Evolutionary conservation across 768 basidiomycete genomes (phyloP), one percentile per base, ranked within the genome.

Genomic region (Pleurotus ostreatus): DNA sequence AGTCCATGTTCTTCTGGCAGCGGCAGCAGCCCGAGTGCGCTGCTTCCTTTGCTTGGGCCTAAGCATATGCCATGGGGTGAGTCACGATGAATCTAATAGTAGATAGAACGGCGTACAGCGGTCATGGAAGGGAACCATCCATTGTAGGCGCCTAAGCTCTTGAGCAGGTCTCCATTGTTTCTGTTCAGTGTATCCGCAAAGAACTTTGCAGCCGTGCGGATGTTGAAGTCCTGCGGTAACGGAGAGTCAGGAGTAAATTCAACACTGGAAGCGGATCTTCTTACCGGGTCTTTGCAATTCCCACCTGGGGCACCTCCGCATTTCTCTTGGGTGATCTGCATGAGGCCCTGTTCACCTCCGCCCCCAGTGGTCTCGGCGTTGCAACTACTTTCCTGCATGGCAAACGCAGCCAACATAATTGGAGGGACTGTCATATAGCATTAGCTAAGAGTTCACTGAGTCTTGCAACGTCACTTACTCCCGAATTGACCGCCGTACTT

Each of bases 1-100:
- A 94, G 71, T 93, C 92, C 47, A 91, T 75, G 73, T 94, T 94
- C 66, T 91, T 86, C 74, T 92, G 91, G 68, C 86, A 86, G 45
- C 67, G 71, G 70, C 86, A 89, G 73, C 88, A 89, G 47, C 63
- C 34, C 1, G 75, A 70, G 48, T 72, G 51, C 9, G 73, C 78
- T 44, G 85, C 85, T 57, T 81, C 80, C 53, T 83, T 88, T 16
- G 86, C 88, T 25, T 78, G 61, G 0, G 16, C 66, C 84, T 86
- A 55, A 34, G 46, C 30, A 38, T 46, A 16, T 47, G 30, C 30
- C 30, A 34, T 9, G 4, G 11, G 30, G 11, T 34, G 30, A 34
- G 30, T 34, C 30, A 34, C 2, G 9, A 34, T 34, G 11, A 11
- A 34, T 34, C 30, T 34, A 34, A 11, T 11, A 34, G 30, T 34